Base-by-base conservation (phyloP, 176 grass and related monocot genomes). In the Areca catechu region DNA sequence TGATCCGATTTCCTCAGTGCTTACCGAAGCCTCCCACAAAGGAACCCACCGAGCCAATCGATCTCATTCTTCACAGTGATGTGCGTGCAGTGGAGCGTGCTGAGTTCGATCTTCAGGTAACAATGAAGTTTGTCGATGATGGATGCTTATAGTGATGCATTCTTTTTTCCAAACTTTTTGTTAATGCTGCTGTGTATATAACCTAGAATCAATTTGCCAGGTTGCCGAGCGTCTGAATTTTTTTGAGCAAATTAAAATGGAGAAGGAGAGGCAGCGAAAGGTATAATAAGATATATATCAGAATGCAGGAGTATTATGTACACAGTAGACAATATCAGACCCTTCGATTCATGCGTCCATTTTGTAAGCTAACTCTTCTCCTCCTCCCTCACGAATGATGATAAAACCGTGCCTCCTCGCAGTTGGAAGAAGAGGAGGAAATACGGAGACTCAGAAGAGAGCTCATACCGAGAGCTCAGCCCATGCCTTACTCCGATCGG, bases 391-490 rank as follows among this genome's bases (percentile, higher is more conserved):
- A 65, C 9, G 7, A 25, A 25, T 25, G 24, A 25, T 25, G 24
- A 20, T 19, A 28, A 17, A 6, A 2, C 15, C 37, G 17, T 19
- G n/a, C n/a, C n/a, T n/a, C 1, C 12, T 27, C 23, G 0, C 51
- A 67, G 65, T 18, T 43, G 10, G 51, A 67, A 67, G 65, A 55
- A 55, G 65, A 55, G 10, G 65, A 54, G 16, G 65, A 67, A 67
- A 37, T 22, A 55, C 30, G 65, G 54, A 54, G 27, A 67, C 27
- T 55, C 14, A 25, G 65, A 47, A 67, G 16, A 67, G 65, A 67
- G 21, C 51, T 67, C 21, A 51, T 47, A 18, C 65, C 51, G 12
- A 67, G 51, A 67, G 65, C 65, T 67, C 65, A 67, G 4, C 51
- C 65, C 51, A 67, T 67, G 65, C 65, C 65, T 47, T 67, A 55